Evolutionary conservation across 148 eudicot species (phyloP).

Genomic region (Limonium bicolor): DNA sequence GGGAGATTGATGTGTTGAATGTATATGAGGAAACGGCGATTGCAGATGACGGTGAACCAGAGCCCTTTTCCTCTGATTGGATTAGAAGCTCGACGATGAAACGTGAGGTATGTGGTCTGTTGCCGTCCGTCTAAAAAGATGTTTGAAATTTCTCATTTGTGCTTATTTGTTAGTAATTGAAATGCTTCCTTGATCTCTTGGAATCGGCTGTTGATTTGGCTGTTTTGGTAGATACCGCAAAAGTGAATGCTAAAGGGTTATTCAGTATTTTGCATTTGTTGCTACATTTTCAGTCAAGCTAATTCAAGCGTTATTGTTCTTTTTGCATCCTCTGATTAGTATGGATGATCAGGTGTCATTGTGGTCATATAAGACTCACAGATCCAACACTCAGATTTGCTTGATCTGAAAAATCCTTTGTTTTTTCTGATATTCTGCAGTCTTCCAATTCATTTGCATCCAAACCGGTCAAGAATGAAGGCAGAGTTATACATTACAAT

Average conservation of each 20-base stretch:
- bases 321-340: too few species aligned
- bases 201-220: too few species aligned
- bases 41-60: slow-evolving; percentile 13
- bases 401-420: too few species aligned
- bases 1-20: slow-evolving; percentile 64
- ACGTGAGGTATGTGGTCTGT: slow-evolving; percentile 34
- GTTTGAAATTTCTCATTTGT: neutral
- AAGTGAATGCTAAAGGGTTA: slow-evolving; percentile 1
- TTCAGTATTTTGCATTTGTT: neutral
- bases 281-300: neutral
- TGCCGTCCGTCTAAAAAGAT: neutral
- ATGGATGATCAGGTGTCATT: too few species aligned
- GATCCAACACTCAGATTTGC: neutral
- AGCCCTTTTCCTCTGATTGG: slow-evolving; percentile 9
- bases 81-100: neutral
- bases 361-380: neutral
- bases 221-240: neutral
- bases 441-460: slow-evolving; percentile 10
- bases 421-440: slow-evolving; percentile 18
- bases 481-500: slow-evolving; percentile 42
- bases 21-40: slow-evolving; percentile 3
- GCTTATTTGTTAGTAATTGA: neutral
- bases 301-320: too few species aligned
- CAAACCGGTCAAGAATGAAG: slow-evolving; percentile 33
- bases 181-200: too few species aligned